A percentile compares a stretch with the other conserved stretches of the same genome.
These are phyloP conservation scores for Arxiozyma telluris DNA, from an alignment of 1,139 yeast species.

Conservation along the genomic window DNA sequence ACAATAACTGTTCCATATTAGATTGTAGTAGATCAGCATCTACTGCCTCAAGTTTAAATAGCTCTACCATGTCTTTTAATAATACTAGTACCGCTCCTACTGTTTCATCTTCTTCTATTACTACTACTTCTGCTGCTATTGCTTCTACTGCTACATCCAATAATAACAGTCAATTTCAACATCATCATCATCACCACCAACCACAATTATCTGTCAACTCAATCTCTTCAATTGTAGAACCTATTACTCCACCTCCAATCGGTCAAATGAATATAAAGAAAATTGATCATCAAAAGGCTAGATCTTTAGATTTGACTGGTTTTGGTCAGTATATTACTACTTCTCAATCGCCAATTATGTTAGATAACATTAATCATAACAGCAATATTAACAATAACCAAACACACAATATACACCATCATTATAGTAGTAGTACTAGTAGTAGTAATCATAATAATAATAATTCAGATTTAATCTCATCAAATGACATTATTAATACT, in stretches of 20 bases:
- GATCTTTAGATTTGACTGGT: constrained; percentile 27
- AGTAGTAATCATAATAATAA: background rate
- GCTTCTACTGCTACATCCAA: background rate
- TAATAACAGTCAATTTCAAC: background rate
- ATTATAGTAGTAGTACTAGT: background rate
- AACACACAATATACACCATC: background rate
- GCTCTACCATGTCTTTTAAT: constrained; percentile 4
- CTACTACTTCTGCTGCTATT: background rate
- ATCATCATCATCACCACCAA: constrained; percentile 17
- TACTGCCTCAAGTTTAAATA: constrained; percentile 2
- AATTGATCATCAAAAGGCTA: constrained; percentile 28
- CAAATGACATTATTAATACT: constrained; percentile 9
- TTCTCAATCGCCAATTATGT: constrained; percentile 13
- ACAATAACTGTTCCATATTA: background rate
- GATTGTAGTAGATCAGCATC: constrained; percentile 3
- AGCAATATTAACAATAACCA: background rate
- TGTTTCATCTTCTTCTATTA: background rate
- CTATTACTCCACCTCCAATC: constrained; percentile 29
- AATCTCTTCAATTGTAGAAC: constrained; percentile 35
- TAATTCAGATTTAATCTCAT: constrained; percentile 13
- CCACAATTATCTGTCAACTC: constrained; percentile 33
- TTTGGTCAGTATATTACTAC: constrained; percentile 25
- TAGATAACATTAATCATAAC: background rate
- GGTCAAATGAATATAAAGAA: constrained; percentile 26
- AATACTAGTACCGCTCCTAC: background rate